A percentile compares a stretch with the other conserved stretches of the same genome.
phyloP scores from a whole-genome alignment of 2,329 filamentous ascomycete genomes.

The Aphanocladium album region DNA sequence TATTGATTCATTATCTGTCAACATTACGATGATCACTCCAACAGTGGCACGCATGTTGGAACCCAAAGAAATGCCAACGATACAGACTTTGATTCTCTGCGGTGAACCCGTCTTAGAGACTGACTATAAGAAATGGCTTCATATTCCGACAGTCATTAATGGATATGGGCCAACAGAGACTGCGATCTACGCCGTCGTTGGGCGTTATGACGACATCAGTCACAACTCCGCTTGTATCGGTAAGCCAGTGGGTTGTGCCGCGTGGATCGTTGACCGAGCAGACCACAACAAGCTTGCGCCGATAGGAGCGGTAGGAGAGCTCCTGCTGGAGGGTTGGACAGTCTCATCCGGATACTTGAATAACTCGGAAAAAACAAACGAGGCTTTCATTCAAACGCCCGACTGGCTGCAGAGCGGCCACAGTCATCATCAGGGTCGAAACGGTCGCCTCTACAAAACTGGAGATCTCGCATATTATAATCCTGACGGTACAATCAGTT shows the following conservation, averaged over 20 bases:
- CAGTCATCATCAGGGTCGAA: not conserved
- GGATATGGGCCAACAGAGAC: not conserved
- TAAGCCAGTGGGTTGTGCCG: not conserved
- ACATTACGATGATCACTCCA: not conserved
- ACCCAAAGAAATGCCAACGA: not conserved
- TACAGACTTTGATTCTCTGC: not conserved
- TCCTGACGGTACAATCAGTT: conserved; percentile 33
- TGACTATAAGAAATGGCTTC: not conserved
- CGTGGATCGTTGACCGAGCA: conserved; percentile 10
- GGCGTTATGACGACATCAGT: not conserved
- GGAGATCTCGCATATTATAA: conserved; percentile 13
- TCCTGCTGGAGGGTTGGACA: not conserved
- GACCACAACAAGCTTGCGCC: not conserved
- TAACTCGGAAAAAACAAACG: not conserved
- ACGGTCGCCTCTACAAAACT: conserved; percentile 13
- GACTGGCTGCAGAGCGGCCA: not conserved
- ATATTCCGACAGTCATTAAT: not conserved
- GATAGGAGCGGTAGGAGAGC: not conserved
- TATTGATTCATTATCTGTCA: not conserved
- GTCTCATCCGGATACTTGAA: not conserved
- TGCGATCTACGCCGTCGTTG: not conserved
- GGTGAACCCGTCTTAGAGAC: not conserved
- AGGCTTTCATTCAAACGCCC: not conserved
- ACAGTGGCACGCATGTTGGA: not conserved
- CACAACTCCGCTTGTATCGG: not conserved